phyloP scores from a whole-genome alignment of 257 asterid species.

The Salvia splendens region DNA sequence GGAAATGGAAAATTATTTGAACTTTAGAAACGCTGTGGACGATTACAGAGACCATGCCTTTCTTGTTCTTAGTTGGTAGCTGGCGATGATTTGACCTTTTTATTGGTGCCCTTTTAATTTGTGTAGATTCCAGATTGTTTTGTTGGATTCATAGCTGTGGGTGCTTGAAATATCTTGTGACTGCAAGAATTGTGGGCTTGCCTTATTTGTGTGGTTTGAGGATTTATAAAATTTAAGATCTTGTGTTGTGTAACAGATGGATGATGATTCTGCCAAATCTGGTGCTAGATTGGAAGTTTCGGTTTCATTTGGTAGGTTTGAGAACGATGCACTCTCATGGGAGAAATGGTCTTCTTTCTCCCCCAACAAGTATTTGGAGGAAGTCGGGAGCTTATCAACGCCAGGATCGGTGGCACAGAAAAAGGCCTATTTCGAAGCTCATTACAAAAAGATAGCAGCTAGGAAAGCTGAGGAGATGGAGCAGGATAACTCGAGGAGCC shows the following conservation, averaged over 20 bases:
- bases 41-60: constrained; percentile 55
- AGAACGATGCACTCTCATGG: constrained; percentile 84
- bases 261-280: constrained; percentile 55
- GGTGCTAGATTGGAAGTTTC: constrained; percentile 70
- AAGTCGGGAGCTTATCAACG: constrained; percentile 78
- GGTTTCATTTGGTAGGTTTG: constrained; percentile 90
- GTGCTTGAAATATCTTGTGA: constrained; percentile 10
- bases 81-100: constrained; percentile 38
- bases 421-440: constrained; percentile 95
- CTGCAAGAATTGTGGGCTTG: constrained; percentile 25
- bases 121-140: constrained; percentile 13
- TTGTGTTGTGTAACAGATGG: constrained; percentile 68
- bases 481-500: constrained; percentile 49
- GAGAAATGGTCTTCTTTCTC: constrained; percentile 96
- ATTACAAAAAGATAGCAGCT: constrained; percentile 87
- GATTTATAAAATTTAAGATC: constrained; percentile 28
- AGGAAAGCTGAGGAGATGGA: constrained; percentile 68
- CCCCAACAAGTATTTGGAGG: constrained; percentile 89
- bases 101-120: constrained; percentile 31
- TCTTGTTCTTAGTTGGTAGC: constrained; percentile 39
- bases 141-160: constrained; percentile 18
- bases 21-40: constrained; percentile 33
- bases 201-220: constrained; percentile 5
- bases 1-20: constrained; percentile 34
- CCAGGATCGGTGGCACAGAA: constrained; percentile 96